Evolutionary conservation across 192 early-diverging fungal genomes (phyloP).

Genomic region (Phlyctochytrium bullatum): DNA sequence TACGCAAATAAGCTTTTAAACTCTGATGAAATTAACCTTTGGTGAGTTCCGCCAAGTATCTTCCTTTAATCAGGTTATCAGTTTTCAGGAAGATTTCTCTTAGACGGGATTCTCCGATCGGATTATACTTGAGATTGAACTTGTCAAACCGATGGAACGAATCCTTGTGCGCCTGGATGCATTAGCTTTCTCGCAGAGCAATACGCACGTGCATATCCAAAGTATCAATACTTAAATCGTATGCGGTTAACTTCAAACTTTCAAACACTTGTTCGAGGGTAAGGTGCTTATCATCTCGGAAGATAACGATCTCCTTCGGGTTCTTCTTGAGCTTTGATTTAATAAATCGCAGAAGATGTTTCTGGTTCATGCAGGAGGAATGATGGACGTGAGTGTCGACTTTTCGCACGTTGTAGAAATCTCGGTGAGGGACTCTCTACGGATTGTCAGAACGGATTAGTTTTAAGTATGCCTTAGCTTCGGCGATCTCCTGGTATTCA

Average conservation of each 20-base stretch:
- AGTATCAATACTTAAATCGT: slow-evolving; percentile 92
- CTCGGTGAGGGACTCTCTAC: slow-evolving; percentile 85
- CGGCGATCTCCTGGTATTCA: slow-evolving; percentile 92
- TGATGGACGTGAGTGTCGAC: slow-evolving; percentile 97
- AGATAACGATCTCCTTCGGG: slow-evolving; percentile 77
- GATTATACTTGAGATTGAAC: slow-evolving; percentile 97
- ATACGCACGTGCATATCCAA: slow-evolving; percentile 86
- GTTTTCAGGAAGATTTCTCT: slow-evolving; percentile 96
- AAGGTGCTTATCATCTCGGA: slow-evolving; percentile 79
- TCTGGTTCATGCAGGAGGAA: slow-evolving; percentile 93
- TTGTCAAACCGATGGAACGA: slow-evolving; percentile 96
- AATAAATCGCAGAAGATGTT: slow-evolving; percentile 92
- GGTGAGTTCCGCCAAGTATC: slow-evolving; percentile 89
- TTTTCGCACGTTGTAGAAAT: slow-evolving; percentile 97
- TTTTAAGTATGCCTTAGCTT: slow-evolving; percentile 64
- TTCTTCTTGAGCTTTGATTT: slow-evolving; percentile 82
- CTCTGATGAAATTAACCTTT: slow-evolving; percentile 52
- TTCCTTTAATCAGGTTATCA: slow-evolving; percentile 83
- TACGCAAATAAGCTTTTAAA: slow-evolving; percentile 17
- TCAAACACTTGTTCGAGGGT: slow-evolving; percentile 84
- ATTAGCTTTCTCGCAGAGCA: background rate
- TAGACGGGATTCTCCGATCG: slow-evolving; percentile 89
- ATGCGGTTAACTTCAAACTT: slow-evolving; percentile 85
- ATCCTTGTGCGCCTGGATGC: slow-evolving; percentile 76
- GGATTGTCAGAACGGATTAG: slow-evolving; percentile 54